A percentile compares a stretch with the other conserved stretches of the same genome.
phyloP scores from a whole-genome alignment of 345 rosid species.

The Pseudoturritis turrita region DNA sequence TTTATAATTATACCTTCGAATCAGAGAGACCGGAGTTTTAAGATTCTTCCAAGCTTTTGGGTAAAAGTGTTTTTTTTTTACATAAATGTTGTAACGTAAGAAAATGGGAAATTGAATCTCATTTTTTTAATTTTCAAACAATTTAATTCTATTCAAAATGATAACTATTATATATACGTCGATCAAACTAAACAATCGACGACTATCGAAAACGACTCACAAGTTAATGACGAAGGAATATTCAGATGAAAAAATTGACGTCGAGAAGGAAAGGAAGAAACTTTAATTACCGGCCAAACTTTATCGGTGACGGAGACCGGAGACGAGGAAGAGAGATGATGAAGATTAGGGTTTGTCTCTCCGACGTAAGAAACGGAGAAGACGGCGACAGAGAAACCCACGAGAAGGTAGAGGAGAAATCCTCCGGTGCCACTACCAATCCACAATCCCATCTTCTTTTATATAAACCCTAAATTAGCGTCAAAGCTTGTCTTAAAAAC shows the following conservation, averaged over 20 bases:
- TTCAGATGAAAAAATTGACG: background rate
- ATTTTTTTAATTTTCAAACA: too few relatives aligned
- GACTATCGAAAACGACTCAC: background rate
- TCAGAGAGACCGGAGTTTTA: too few relatives aligned
- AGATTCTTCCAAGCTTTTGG: conserved; percentile 1
- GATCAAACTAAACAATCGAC: background rate
- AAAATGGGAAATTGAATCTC: background rate
- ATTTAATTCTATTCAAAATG: too few relatives aligned
- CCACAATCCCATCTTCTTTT: conserved; percentile 1
- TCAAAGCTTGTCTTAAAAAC: background rate
- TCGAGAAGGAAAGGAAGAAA: background rate
- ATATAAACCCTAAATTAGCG: background rate
- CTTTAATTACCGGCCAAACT: conserved; percentile 76
- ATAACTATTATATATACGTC: background rate
- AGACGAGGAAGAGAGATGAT: conserved; percentile 13
- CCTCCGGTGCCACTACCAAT: conserved; percentile 38
- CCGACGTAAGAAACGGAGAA: conserved; percentile 43
- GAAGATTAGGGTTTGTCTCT: background rate
- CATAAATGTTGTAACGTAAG: background rate
- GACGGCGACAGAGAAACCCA: conserved; percentile 59
- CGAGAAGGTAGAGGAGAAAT: conserved; percentile 50
- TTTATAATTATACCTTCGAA: too few relatives aligned
- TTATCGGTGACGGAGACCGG: conserved; percentile 23
- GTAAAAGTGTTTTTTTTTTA: background rate
- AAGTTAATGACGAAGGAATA: background rate